Percentiles rank a stretch among this genome's conserved stretches.
These are phyloP conservation scores for Phragmites australis DNA, from an alignment of 176 grass and related monocot species.

Conservation along the genomic window DNA sequence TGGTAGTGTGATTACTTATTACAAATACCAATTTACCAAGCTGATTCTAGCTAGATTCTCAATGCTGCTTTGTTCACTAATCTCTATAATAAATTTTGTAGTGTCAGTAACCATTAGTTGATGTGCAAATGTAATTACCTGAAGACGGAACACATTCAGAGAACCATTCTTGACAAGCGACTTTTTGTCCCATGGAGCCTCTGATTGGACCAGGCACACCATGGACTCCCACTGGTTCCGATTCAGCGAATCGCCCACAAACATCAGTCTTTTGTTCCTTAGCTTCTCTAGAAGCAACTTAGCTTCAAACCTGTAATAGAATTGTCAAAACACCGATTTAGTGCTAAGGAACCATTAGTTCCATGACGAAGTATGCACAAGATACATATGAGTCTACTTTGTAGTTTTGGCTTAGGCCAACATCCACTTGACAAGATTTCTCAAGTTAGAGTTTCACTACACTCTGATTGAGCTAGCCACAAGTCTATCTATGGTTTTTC, in stretches of 20 bases:
- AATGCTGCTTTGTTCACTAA: background rate
- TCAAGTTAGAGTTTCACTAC: background rate
- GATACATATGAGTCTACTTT: background rate
- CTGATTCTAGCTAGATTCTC: conserved; percentile 5
- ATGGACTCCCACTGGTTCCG: conserved; percentile 88
- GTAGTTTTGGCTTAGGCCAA: background rate
- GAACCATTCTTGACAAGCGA: conserved; percentile 72
- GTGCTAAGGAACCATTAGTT: background rate
- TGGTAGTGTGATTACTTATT: background rate
- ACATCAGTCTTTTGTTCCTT: conserved; percentile 71
- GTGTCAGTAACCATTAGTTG: background rate
- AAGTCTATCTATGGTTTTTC: background rate
- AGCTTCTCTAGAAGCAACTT: conserved; percentile 59
- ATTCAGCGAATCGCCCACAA: conserved; percentile 77
- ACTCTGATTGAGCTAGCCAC: background rate
- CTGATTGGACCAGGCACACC: conserved; percentile 71
- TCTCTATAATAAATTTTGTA: background rate
- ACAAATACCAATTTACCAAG: conserved; percentile 3
- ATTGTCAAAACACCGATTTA: conserved; percentile 9
- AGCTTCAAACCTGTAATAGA: conserved; percentile 54
- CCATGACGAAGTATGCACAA: background rate
- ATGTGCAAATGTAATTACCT: conserved; percentile 36
- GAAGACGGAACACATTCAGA: conserved; percentile 61
- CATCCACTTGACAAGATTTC: conserved; percentile 11
- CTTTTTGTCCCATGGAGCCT: conserved; percentile 56